Conservation (phyloP, 2,329 filamentous ascomycete species). For the Fusarium sp. region DNA sequence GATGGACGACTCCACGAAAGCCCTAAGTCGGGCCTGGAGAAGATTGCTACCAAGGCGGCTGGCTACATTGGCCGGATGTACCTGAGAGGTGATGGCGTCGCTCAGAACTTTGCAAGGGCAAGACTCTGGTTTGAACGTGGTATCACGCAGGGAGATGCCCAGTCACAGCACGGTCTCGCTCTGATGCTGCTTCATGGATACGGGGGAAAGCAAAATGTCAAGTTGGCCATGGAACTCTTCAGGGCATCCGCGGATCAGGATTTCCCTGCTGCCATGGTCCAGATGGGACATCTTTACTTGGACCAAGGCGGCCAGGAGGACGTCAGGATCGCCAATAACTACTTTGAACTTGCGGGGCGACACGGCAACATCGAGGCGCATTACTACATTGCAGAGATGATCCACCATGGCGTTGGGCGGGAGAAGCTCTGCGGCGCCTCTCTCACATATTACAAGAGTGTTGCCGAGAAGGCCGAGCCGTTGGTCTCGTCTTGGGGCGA, state of each 20-base stretch:
- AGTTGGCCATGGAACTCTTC: conserved; percentile 80
- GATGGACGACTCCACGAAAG: conserved; percentile 81
- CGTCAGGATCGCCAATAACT: conserved; percentile 80
- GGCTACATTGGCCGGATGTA: conserved; percentile 92
- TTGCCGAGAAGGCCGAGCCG: conserved; percentile 78
- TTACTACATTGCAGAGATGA: conserved; percentile 92
- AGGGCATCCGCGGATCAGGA: conserved; percentile 85
- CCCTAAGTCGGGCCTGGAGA: conserved; percentile 77
- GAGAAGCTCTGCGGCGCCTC: conserved; percentile 84
- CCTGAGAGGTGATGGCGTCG: conserved; percentile 85
- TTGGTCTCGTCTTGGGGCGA: conserved; percentile 84
- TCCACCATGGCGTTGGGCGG: conserved; percentile 81
- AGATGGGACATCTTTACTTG: conserved; percentile 85
- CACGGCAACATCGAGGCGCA: conserved; percentile 89
- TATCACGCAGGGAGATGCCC: conserved; percentile 78
- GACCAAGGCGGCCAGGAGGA: conserved; percentile 81
- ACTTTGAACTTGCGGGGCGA: conserved; percentile 87
- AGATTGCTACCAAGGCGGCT: conserved; percentile 83
- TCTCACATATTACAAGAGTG: conserved; percentile 84
- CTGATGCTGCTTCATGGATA: conserved; percentile 86
- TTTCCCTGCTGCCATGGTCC: conserved; percentile 82
- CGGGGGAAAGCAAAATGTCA: conserved; percentile 76
- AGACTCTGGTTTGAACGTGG: conserved; percentile 87
- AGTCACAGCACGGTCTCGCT: conserved; percentile 87
- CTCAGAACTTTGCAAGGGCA: conserved; percentile 82